These are phyloP conservation scores for Gossypium gossypioides DNA, from an alignment of 441 rosid genomes.

Conservation along the genomic window DNA sequence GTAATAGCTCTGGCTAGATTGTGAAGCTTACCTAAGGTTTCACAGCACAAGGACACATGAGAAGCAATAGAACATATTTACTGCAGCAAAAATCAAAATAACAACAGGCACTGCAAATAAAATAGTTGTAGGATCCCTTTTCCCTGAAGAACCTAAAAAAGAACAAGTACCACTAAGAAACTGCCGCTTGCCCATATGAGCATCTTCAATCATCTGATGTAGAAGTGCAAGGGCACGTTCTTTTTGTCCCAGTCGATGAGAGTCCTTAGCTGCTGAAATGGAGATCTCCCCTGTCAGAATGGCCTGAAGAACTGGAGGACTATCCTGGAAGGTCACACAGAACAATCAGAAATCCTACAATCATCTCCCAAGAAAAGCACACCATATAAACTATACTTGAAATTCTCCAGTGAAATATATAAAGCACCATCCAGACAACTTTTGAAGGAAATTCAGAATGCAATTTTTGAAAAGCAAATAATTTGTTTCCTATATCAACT, in stretches of 20 bases:
- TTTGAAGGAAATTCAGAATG: not conserved
- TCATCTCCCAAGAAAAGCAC: conserved; percentile 2
- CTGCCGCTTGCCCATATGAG: conserved; percentile 93
- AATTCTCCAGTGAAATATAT: not conserved
- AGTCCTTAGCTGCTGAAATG: conserved; percentile 52
- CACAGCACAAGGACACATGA: conserved; percentile 24
- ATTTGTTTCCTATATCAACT: not conserved
- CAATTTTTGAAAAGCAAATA: not conserved
- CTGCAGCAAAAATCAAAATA: conserved; percentile 3
- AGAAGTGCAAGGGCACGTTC: conserved; percentile 91
- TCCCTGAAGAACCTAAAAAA: conserved; percentile 16
- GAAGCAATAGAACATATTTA: conserved; percentile 12
- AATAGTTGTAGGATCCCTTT: conserved; percentile 4
- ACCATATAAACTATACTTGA: not conserved
- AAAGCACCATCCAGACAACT: not conserved
- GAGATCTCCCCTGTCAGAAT: conserved; percentile 58
- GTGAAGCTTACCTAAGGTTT: conserved; percentile 77
- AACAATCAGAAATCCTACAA: not conserved
- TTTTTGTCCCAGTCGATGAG: conserved; percentile 72
- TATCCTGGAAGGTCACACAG: conserved; percentile 40
- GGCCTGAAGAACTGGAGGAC: conserved; percentile 56
- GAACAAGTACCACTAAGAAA: conserved; percentile 76
- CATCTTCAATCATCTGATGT: conserved; percentile 97
- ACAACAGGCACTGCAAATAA: conserved; percentile 13
- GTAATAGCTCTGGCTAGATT: conserved; percentile 93